Conservation (phyloP, 2,329 filamentous ascomycete genomes). For the Thielaviopsis ethacetica region DNA sequence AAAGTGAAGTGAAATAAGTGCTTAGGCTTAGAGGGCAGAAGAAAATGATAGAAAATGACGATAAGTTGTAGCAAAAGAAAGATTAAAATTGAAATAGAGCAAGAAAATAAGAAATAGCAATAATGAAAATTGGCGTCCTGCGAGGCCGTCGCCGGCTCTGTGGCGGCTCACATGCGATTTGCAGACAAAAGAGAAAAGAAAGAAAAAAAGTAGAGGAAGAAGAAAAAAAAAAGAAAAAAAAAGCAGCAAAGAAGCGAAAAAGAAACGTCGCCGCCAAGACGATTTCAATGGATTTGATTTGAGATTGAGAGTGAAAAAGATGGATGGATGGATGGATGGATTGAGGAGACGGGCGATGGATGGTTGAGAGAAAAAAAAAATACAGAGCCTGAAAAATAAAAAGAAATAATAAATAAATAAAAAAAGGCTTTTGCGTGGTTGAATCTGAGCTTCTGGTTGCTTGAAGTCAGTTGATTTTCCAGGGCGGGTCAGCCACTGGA, state of each 20-base stretch:
- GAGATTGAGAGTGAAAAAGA: not conserved
- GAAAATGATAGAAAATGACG: not conserved
- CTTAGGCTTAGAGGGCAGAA: not conserved
- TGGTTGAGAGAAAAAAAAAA: not conserved
- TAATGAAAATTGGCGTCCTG: slow-evolving; percentile 1
- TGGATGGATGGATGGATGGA: not conserved
- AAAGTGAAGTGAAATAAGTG: not conserved
- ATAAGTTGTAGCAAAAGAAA: not conserved
- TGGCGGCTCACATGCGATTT: slow-evolving; percentile 5
- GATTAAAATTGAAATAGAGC: not conserved
- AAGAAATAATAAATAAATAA: not conserved
- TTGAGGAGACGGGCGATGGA: not conserved
- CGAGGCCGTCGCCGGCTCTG: slow-evolving; percentile 7
- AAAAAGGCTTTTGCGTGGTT: too few species aligned
- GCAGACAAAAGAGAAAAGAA: not conserved
- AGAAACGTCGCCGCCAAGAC: not conserved
- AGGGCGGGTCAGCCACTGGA: not conserved
- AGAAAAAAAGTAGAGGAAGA: not conserved
- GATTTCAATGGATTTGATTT: not conserved
- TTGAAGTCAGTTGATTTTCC: not conserved
- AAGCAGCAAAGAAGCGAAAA: not conserved
- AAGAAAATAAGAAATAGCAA: not conserved
- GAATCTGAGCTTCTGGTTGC: not conserved
- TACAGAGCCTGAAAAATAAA: not conserved
- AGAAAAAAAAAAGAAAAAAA: not conserved